Evolutionary conservation across 2,329 filamentous ascomycete species (phyloP), one percentile per base, ranked within the genome.

Genomic region (Sarocladium brachiariae): DNA sequence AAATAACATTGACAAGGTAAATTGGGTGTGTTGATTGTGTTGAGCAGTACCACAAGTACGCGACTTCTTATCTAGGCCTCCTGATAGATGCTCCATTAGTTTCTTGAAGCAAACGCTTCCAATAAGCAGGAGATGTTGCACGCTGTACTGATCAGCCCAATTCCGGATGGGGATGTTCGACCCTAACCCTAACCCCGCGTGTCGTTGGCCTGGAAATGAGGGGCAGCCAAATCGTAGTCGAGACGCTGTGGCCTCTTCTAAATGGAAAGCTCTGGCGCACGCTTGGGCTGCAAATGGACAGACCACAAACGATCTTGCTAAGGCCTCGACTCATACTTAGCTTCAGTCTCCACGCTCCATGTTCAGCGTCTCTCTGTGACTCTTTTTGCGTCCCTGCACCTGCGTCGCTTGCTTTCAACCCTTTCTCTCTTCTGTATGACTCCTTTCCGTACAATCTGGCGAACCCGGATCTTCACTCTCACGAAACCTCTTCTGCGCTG

Each of bases 361-460:
- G 18, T 51, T 41, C 45, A 25, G 31, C 27, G 24, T 31, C 23
- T 51, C 55, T 50, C 51, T 52, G 54, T 50, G 41, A 53, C 50
- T 56, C 51, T 48, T 50, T 50, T 53, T 60, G 47, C 41, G 9
- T 30, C 7, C 7, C 13, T 13, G 13, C 27, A 7, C 7, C 27
- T 30, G 52, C 51, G 37, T 58, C 50, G 52, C 51, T 53, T 52
- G 55, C 45, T 46, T 53, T 52, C 23, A 14, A 7, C 14, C 18
- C 18, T 14, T 21, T 23, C 37, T 21, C 19, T 50, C 52, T 59
- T 57, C 58, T 68, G 65, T 55, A 68, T 68, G 65, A 63, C 65
- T 64, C 59, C 62, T 56, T 56, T 65, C 54, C 64, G 67, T 52
- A 53, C 64, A 50, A 50, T 59, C 51, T 62, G 52, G 55, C 63